Conservation (phyloP, 2,329 filamentous ascomycete genomes). For the Fusarium proliferatum region DNA sequence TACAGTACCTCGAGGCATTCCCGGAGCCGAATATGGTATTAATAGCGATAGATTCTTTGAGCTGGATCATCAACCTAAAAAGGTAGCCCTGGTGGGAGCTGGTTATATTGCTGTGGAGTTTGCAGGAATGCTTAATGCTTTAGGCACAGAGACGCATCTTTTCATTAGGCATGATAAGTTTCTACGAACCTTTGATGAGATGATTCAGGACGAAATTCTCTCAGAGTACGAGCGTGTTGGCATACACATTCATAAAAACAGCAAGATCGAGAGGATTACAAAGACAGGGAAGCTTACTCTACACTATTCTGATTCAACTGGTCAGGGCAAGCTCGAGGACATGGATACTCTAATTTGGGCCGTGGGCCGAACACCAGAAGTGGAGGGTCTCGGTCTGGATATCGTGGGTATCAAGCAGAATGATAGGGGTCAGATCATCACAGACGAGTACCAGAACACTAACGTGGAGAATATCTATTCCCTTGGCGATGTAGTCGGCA, state of each 20-base stretch:
- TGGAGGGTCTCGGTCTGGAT: background rate
- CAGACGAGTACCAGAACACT: background rate
- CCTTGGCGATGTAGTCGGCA: background rate
- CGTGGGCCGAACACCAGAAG: background rate
- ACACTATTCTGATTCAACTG: background rate
- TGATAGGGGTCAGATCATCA: background rate
- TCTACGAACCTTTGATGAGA: background rate
- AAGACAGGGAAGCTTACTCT: background rate
- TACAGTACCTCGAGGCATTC: background rate
- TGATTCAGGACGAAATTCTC: background rate
- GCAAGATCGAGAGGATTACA: background rate
- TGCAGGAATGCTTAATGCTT: background rate
- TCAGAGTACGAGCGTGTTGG: background rate
- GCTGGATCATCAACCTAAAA: background rate
- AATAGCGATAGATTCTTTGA: background rate
- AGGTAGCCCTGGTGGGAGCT: background rate
- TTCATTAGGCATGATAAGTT: background rate
- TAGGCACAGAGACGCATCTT: background rate
- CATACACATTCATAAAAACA: background rate
- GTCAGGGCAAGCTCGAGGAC: background rate
- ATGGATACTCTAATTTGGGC: background rate
- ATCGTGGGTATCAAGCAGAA: fast-evolving
- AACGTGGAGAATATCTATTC: background rate
- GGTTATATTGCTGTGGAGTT: background rate
- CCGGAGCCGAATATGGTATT: background rate